phyloP scores from a whole-genome alignment of 1,139 yeast species.

The Candida frijolesensis region DNA sequence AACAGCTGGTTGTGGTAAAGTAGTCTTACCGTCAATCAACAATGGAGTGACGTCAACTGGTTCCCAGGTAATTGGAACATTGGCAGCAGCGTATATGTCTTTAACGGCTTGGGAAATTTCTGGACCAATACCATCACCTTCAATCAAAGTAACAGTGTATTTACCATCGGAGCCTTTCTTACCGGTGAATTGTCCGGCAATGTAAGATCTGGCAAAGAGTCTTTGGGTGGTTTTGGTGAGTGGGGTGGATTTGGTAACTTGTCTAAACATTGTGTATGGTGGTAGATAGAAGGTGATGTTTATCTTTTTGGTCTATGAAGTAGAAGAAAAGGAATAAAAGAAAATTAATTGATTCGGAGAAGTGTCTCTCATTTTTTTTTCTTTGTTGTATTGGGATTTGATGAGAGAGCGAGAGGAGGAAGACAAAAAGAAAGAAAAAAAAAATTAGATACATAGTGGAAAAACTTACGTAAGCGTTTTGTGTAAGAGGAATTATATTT shows the following conservation, averaged over 20 bases:
- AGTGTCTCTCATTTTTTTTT: slow-evolving; percentile 1
- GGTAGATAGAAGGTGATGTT: background rate
- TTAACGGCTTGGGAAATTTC: slow-evolving; percentile 94
- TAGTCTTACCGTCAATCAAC: slow-evolving; percentile 88
- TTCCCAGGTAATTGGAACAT: slow-evolving; percentile 97
- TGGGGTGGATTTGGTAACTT: slow-evolving; percentile 35
- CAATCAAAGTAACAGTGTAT: slow-evolving; percentile 92
- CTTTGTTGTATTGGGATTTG: background rate
- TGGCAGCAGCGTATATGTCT: slow-evolving; percentile 87
- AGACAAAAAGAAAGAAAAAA: background rate
- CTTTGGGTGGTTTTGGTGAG: slow-evolving; percentile 29
- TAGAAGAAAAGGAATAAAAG: background rate
- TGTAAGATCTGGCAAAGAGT: slow-evolving; percentile 44
- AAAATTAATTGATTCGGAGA: slow-evolving; percentile 6
- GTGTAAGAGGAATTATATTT: background rate
- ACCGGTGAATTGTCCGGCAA: slow-evolving; percentile 56
- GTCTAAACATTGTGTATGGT: slow-evolving; percentile 42
- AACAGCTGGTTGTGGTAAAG: slow-evolving; percentile 90
- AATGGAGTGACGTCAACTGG: slow-evolving; percentile 94
- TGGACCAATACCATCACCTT: slow-evolving; percentile 98
- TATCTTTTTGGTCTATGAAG: background rate
- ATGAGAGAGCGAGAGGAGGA: background rate
- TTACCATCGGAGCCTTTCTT: slow-evolving; percentile 58
- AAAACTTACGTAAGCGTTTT: background rate
- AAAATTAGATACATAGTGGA: slow-evolving; percentile 1